Evolutionary conservation across 2,329 filamentous ascomycete genomes (phyloP), one percentile per base, ranked within the genome.

Genomic region (Fusarium begoniae): DNA sequence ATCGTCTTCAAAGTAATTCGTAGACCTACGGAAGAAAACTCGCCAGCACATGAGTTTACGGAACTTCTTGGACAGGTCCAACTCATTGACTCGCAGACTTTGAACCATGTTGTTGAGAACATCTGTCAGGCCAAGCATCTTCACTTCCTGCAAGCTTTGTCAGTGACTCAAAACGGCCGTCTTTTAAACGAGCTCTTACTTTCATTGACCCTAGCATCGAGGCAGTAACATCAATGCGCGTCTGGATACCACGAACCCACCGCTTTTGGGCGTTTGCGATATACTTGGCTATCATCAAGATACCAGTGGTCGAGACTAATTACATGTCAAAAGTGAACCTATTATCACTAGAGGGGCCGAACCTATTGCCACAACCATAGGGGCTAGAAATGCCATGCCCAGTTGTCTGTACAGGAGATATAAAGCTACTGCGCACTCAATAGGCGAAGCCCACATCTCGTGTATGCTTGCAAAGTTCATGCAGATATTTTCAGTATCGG

Each of bases 241-340:
- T 69, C 48, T 70, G 68, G 10, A 69, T 70, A 13, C 65, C 66
- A 30, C 68, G 59, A n/a, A 70, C 17, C 68, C 68, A 70, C 43
- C 8, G 48, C 37, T 61, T 70, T 17, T 70, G 65, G 6, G 68
- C 68, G 24, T 57, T 60, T 55, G 59, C 68, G 35, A 70, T 70
- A 26, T 69, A 59, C 11, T 40, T 65, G 6, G 68, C 59, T 12
- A 70, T 68, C 32, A 69, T 45, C 59, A 65, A 51, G 22, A 51
- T 70, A 1, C 47, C 66, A 10, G 43, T 30, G 5, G 68, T 69
- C 8, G 68, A 55, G n/a, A 65, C 54, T 55, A 17, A 18, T 17
- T 13, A 11, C 6, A 28, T n/a, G 35, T 67, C 15, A 66, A 54
- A 7, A 10, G 20, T 20, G 6, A 5, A 14, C 11, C 3, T 9